Conservation (phyloP, 805 yeast species). For the Saturnispora kantuleensis region DNA sequence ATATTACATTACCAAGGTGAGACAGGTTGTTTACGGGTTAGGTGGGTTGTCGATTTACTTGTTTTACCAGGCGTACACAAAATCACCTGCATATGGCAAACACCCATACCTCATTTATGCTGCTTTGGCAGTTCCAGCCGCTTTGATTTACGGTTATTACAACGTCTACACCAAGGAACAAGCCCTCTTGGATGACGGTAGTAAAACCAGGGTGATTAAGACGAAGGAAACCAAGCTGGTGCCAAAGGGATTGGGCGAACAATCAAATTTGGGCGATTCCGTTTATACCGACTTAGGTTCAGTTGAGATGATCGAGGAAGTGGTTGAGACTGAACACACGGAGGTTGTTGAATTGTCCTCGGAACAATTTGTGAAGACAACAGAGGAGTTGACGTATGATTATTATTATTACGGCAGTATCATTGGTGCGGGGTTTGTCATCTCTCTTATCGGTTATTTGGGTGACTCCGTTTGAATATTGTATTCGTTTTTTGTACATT, state of each 20-base stretch:
- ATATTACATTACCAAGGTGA: slow-evolving; percentile 13
- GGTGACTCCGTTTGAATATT: slow-evolving; percentile 33
- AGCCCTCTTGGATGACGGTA: slow-evolving; percentile 9
- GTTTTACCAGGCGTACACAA: slow-evolving; percentile 45
- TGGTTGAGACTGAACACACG: slow-evolving; percentile 24
- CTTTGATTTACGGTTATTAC: slow-evolving; percentile 25
- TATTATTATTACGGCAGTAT: slow-evolving; percentile 34
- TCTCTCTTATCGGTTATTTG: slow-evolving; percentile 45
- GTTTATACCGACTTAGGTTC: slow-evolving; percentile 34
- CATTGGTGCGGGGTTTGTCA: slow-evolving; percentile 35
- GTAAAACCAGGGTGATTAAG: slow-evolving; percentile 8
- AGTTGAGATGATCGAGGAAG: slow-evolving; percentile 25
- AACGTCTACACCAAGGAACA: slow-evolving; percentile 21
- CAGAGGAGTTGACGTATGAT: slow-evolving; percentile 28
- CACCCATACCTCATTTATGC: slow-evolving; percentile 71
- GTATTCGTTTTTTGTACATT: background rate
- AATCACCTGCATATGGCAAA: slow-evolving; percentile 44
- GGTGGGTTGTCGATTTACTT: slow-evolving; percentile 42
- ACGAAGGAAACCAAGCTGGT: slow-evolving; percentile 18
- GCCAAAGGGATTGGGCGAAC: slow-evolving; percentile 17
- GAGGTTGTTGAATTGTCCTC: slow-evolving; percentile 29
- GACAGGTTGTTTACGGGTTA: slow-evolving; percentile 22
- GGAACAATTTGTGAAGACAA: slow-evolving; percentile 25
- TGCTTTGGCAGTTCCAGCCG: slow-evolving; percentile 41
- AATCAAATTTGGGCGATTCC: slow-evolving; percentile 36